Evolutionary conservation across 768 basidiomycete genomes (phyloP).

Genomic region (Pholiota molesta): DNA sequence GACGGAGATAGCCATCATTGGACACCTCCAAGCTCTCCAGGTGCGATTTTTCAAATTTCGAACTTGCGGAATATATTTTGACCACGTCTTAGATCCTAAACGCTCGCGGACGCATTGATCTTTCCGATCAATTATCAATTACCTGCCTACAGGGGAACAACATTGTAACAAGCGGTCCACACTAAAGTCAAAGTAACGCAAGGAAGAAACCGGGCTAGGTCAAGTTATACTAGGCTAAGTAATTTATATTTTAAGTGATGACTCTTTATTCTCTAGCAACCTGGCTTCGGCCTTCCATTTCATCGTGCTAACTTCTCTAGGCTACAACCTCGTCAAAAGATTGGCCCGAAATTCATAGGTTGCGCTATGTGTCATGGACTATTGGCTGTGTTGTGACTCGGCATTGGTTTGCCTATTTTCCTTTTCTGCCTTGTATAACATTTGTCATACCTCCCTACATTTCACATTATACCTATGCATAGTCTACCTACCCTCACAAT

Average conservation of each 20-base stretch:
- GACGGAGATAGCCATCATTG: slow-evolving; percentile 32
- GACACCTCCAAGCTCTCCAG: slow-evolving; percentile 44
- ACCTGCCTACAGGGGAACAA: neutral
- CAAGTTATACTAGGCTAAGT: slow-evolving; percentile 31
- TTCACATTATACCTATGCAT: neutral
- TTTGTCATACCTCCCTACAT: slow-evolving; percentile 2
- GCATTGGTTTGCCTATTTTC: neutral
- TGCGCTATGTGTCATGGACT: neutral
- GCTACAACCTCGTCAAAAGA: neutral
- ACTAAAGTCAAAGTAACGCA: neutral
- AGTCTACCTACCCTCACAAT: neutral
- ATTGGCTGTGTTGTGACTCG: neutral
- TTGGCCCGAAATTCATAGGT: neutral
- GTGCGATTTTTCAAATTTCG: slow-evolving; percentile 27
- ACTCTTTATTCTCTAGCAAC: slow-evolving; percentile 7
- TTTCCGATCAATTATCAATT: neutral
- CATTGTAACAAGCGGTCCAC: neutral
- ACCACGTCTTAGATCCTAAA: slow-evolving; percentile 39
- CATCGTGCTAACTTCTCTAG: slow-evolving; percentile 19
- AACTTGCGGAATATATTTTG: neutral
- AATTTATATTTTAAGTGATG: slow-evolving; percentile 25
- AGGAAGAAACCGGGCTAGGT: slow-evolving; percentile 15
- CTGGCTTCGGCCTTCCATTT: neutral
- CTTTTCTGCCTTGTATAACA: slow-evolving; percentile 2
- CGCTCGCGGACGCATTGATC: slow-evolving; percentile 43